These are phyloP conservation scores for Curvularia sp. DNA, from an alignment of 2,329 filamentous ascomycete species.

Conservation along the genomic window DNA sequence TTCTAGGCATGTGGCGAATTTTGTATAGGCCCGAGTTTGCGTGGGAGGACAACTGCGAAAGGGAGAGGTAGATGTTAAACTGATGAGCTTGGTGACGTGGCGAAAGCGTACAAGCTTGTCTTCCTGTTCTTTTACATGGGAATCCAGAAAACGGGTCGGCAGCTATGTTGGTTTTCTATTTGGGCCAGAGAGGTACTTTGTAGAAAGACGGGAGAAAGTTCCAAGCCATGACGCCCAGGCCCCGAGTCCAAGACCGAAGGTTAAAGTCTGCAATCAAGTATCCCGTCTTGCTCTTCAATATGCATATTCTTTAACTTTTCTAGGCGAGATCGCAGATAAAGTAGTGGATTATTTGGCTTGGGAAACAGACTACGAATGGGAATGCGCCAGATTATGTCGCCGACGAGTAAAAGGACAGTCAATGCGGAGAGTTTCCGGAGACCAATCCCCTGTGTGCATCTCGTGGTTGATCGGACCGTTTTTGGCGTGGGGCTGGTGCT, in stretches of 20 bases:
- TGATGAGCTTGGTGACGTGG: too few relatives aligned
- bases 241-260: conserved; percentile 1
- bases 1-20: too few relatives aligned
- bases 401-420: not conserved
- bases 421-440: not conserved
- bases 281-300: not conserved
- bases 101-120: too few relatives aligned
- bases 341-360: not conserved
- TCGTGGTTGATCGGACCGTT: not conserved
- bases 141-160: too few relatives aligned
- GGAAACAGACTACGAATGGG: not conserved
- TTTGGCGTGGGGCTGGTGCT: not conserved
- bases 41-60: too few relatives aligned
- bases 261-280: not conserved
- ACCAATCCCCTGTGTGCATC: not conserved
- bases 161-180: not conserved
- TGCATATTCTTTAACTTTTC: not conserved
- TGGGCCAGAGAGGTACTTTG: not conserved
- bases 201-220: not conserved
- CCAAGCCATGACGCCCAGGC: not conserved
- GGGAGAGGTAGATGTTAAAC: too few relatives aligned
- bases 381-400: not conserved
- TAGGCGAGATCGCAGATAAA: not conserved
- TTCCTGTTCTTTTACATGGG: too few relatives aligned
- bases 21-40: too few relatives aligned